Percentiles rank a stretch among this genome's conserved stretches.
Evolutionary conservation across 768 basidiomycete genomes (phyloP).

Genomic region (Fibroporia radiculosa): DNA sequence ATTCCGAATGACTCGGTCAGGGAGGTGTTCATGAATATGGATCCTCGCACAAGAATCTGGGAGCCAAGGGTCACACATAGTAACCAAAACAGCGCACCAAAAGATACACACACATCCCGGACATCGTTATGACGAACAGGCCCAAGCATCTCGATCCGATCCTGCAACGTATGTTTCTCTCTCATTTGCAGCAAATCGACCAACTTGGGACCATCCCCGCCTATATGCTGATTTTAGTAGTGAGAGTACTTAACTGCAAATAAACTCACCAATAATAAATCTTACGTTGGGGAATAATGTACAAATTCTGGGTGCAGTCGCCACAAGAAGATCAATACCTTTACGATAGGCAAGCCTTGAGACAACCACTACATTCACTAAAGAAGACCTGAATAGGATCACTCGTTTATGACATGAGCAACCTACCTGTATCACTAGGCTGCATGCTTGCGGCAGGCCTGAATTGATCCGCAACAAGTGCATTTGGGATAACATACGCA

Average conservation of each 20-base stretch:
- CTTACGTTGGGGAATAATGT: conserved; percentile 76
- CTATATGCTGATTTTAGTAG: too few species aligned
- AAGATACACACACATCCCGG: conserved; percentile 41
- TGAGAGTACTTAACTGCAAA: conserved; percentile 1
- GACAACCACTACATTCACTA: conserved; percentile 88
- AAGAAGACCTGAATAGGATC: not conserved
- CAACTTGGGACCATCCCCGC: conserved; percentile 92
- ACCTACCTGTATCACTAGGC: not conserved
- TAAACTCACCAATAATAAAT: conserved; percentile 69
- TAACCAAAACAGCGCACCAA: not conserved
- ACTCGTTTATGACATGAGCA: not conserved
- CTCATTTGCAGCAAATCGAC: conserved; percentile 94
- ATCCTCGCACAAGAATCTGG: conserved; percentile 78
- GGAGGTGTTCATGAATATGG: conserved; percentile 93
- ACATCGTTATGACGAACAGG: conserved; percentile 77
- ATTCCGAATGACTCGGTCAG: conserved; percentile 97
- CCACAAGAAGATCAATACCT: conserved; percentile 92
- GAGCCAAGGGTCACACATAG: not conserved
- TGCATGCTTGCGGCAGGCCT: conserved; percentile 37
- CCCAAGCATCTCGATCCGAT: conserved; percentile 86
- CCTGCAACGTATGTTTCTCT: conserved; percentile 83
- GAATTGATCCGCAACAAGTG: conserved; percentile 83
- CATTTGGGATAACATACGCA: conserved; percentile 92
- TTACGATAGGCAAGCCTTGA: conserved; percentile 92
- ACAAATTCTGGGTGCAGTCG: conserved; percentile 87